Base-by-base conservation (phyloP, 768 basidiomycete genomes). In the Naganishia vishniacii region DNA sequence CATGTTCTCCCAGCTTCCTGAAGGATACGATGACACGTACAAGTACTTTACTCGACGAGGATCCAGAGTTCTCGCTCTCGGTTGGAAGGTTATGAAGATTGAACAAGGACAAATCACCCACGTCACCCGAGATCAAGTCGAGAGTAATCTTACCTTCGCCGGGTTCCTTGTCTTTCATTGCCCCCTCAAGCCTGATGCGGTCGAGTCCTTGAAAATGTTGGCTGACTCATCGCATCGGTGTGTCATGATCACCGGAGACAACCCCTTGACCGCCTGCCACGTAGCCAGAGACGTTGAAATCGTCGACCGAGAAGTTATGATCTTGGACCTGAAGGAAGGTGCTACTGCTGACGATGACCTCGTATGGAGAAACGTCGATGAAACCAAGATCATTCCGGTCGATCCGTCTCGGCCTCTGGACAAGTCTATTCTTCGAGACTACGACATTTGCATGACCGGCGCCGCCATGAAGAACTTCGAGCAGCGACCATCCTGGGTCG, bases 151-250 rank as follows among this genome's bases (percentile, higher is more conserved):
- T 48, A 79, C 75, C 3, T 99, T 99, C 71, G 91, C 84, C n/a
- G 95, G 95, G 7, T 99, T 99, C 81, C 81, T 99, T 65, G 91
- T 99, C 23, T 99, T 99, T 85, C 93, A 97, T 73, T 98, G 93
- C 73, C 95, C 95, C 2, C 83, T 99, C 68, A 99, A 99, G 78
- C 78, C 84, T 16, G 95, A 99, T 75, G 95, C 95, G 1, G 82
- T 98, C 12, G 85, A 87, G 66, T 84, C 89, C 0, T 82, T 99
- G 64, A 91, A 88, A 78, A 94, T 94, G 90, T 81, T 99, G 59
- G 86, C 88, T 2, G 94, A 98, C 73, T 91, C 94, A 8, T 95
- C 92, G 0, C 95, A 99, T 78, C 84, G 95, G 41, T 98, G 95
- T 75, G 82, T 98, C 63, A 99, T 99, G 95, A 99, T 99, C 68